Percentiles rank a stretch among this genome's conserved stretches.
phyloP scores from a whole-genome alignment of 805 yeast genomes.

The Cyberlindnera suaveolens region DNA sequence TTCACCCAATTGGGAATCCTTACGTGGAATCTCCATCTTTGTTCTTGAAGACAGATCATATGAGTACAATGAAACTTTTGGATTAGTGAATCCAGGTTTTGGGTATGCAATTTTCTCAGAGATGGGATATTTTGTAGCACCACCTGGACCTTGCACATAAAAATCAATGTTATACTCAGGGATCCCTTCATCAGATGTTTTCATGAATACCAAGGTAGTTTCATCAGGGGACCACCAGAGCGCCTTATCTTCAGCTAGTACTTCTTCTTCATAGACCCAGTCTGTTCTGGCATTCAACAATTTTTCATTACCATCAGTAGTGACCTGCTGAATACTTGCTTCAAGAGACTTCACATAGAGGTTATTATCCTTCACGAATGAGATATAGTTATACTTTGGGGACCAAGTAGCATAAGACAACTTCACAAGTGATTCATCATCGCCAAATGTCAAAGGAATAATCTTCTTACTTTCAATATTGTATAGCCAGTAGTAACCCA shows the following conservation, averaged over 20 bases:
- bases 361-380: constrained; percentile 63
- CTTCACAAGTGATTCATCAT: constrained; percentile 21
- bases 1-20: constrained; percentile 25
- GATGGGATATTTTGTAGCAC: constrained; percentile 51
- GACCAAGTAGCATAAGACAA: constrained; percentile 59
- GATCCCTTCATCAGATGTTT: constrained; percentile 67
- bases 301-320: constrained; percentile 61
- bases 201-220: constrained; percentile 51
- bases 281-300: constrained; percentile 83
- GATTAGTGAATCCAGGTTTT: constrained; percentile 76
- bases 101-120: constrained; percentile 64
- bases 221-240: constrained; percentile 87
- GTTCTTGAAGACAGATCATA: constrained; percentile 35
- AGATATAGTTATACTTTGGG: constrained; percentile 58
- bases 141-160: constrained; percentile 47
- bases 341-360: constrained; percentile 44
- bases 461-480: constrained; percentile 24
- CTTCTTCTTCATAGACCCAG: constrained; percentile 95
- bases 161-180: constrained; percentile 68
- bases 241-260: constrained; percentile 59
- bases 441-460: constrained; percentile 24
- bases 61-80: constrained; percentile 49
- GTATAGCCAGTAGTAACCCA: constrained; percentile 36
- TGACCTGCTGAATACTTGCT: constrained; percentile 33
- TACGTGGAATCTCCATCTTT: constrained; percentile 20